A percentile compares a stretch with the other conserved stretches of the same genome.
These are phyloP conservation scores for Cryphonectria radicalis DNA, from an alignment of 2,329 filamentous ascomycete species.

Conservation along the genomic window DNA sequence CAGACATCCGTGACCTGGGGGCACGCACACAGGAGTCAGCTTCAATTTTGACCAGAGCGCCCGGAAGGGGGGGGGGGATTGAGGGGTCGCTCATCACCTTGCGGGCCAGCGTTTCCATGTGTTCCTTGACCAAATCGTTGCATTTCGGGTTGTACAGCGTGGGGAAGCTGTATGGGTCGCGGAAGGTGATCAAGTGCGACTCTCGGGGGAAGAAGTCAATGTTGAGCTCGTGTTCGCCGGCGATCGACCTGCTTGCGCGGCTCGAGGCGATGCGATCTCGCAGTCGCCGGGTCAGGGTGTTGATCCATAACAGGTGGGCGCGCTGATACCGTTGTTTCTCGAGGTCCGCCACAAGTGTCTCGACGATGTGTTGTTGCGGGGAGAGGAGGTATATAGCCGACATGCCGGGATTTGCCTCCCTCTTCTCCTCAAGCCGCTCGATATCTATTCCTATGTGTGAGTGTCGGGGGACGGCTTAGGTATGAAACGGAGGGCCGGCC, in stretches of 20 bases:
- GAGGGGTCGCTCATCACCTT: slow-evolving; percentile 62
- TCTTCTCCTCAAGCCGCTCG: slow-evolving; percentile 86
- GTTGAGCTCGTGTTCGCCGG: slow-evolving; percentile 80
- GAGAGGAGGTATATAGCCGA: slow-evolving; percentile 94
- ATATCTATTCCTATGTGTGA: slow-evolving; percentile 66
- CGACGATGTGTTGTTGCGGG: slow-evolving; percentile 84
- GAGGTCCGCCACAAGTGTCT: slow-evolving; percentile 92
- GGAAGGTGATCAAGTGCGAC: slow-evolving; percentile 87
- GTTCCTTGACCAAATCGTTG: slow-evolving; percentile 78
- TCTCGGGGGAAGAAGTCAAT: slow-evolving; percentile 91
- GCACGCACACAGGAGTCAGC: slow-evolving; percentile 31
- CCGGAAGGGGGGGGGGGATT: background rate
- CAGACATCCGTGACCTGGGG: slow-evolving; percentile 81
- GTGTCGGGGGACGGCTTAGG: slow-evolving; percentile 26
- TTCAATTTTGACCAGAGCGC: background rate
- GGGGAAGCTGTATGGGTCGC: slow-evolving; percentile 95
- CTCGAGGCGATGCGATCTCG: slow-evolving; percentile 77
- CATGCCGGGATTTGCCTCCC: slow-evolving; percentile 83
- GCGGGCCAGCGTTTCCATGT: slow-evolving; percentile 84
- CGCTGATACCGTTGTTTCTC: slow-evolving; percentile 81
- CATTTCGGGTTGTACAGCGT: slow-evolving; percentile 89
- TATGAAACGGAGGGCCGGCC: slow-evolving; percentile 1
- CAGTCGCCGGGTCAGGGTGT: slow-evolving; percentile 70
- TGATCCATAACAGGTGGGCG: slow-evolving; percentile 83
- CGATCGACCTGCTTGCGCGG: slow-evolving; percentile 54